Conservation (phyloP, 192 early-diverging fungal genomes). For the Coemansia brasiliensis region DNA sequence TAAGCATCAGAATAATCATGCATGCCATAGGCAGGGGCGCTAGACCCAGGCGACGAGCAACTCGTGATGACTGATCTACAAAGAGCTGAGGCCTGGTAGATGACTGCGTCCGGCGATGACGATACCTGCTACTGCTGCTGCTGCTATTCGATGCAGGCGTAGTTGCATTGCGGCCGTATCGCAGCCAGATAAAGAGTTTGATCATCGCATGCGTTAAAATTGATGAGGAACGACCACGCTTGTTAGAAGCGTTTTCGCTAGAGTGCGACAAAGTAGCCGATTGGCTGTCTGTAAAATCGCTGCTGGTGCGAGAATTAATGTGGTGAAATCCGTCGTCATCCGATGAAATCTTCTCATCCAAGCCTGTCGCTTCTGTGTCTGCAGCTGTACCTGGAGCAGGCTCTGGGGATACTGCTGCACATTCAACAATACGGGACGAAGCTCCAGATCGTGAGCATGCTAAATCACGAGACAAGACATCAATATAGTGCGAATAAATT, state of each 20-base stretch:
- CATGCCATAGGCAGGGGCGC: constrained; percentile 52
- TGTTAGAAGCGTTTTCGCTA: too few relatives aligned
- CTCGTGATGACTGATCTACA: constrained; percentile 50
- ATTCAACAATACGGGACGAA: not conserved
- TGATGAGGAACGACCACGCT: constrained; percentile 29
- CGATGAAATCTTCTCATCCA: not conserved
- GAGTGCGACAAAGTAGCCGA: too few relatives aligned
- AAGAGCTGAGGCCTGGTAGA: constrained; percentile 45
- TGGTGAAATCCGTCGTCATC: constrained; percentile 2
- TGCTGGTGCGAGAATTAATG: not conserved
- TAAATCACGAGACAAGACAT: constrained; percentile 87
- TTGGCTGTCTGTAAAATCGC: not conserved
- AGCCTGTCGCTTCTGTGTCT: not conserved
- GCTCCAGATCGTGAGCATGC: constrained; percentile 46
- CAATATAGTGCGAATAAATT: constrained; percentile 83
- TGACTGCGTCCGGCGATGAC: constrained; percentile 28
- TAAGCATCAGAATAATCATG: constrained; percentile 46
- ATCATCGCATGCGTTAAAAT: constrained; percentile 28
- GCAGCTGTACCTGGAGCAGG: not conserved
- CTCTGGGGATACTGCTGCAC: not conserved
- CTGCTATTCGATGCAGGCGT: constrained; percentile 3
- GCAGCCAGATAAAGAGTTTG: constrained; percentile 25
- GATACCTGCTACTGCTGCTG: constrained; percentile 7
- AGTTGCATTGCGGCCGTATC: constrained; percentile 13
- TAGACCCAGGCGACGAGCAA: constrained; percentile 51